Evolutionary conservation across 2,329 filamentous ascomycete genomes (phyloP), one percentile per base, ranked within the genome.

Genomic region (Fusarium sp.): DNA sequence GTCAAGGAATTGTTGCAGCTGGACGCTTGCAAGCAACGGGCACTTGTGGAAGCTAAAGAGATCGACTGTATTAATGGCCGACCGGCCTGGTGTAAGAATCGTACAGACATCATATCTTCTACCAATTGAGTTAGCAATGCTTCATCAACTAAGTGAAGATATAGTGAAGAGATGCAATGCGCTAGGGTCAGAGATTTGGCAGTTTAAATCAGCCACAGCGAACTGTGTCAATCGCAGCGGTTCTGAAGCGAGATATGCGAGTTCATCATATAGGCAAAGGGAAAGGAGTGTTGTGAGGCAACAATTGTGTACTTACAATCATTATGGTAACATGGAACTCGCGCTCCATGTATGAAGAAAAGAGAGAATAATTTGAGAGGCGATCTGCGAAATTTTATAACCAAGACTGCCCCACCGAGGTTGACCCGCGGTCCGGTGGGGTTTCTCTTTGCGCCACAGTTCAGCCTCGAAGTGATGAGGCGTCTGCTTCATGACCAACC

Each of bases 211-310:
- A 82, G 68, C 42, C 80, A 79, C 80, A 80, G 79, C 77, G 77
- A 78, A 77, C 80, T 77, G 80, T 77, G 79, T 83, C 80, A 82
- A 81, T 81, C 81, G 82, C 82, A 83, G 82, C 82, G 82, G 82
- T 83, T 83, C 82, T 83, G 80, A 82, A 81, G 80, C 79, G 79
- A 80, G 63, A 72, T 38, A 77, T 80, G 79, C 79, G 72, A 77
- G 55, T 73, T 82, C 80, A 83, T 83, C 81, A 83, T 79, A 62
- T 62, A 40, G 62, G 45, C 51, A 52, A 38, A 57, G 47, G 30
- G 13, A 28, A 46, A 23, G 23, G 12, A 20, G 11, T 16, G 10
- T 16, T 30, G 37, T 12, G 26, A 50, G 20, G 23, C 23, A 51
- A 28, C 13, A 33, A 11, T 6, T 16, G 41, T 30, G 40, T 30